Evolutionary conservation across 371 early-diverging fungal genomes (phyloP), one percentile per base, ranked within the genome.

Genomic region (Lichtheimia ornata): DNA sequence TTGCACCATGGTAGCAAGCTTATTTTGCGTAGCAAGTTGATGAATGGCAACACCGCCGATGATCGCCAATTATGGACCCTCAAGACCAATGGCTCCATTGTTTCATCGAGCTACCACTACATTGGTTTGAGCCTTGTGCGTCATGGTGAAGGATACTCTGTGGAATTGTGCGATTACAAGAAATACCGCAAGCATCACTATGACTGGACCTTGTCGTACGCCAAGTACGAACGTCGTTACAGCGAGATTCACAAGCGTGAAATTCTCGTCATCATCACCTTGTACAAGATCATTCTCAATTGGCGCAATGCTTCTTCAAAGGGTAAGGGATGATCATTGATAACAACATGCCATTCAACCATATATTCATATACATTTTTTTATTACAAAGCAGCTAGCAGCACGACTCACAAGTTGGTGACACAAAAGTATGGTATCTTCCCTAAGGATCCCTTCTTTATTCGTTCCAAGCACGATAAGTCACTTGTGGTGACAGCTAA

Each of bases 371-470:
- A 14, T 35, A 17, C 41, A n/a, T 4, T 5, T 28, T 42, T 35
- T 44, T 22, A n/a, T 18, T 20, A 18, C 45, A 53, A 15, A 57
- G 18, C 35, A 53, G 63, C 62, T n/a, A 57, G 64, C 1, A 60
- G 64, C 28, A 54, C 55, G n/a, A 63, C 71, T 4, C 72, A 67
- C 27, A 70, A 74, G 28, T 47, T 77, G 18, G 75, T 80, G 3
- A 74, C 68, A 35, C 67, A 66, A 17, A 64, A 65, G 3, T 73
- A 71, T 54, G 80, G 75, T 44, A 52, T 80, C 2, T 80, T 80
- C 73, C 77, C 80, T 40, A 68, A 77, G 61, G 69, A 72, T 5
- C 77, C 77, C 73, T 60, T 80, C 63, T 80, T 74, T 42, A 74
- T 80, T 50, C 77, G 75, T 11, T 74, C 77, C 28, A 76, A 77